phyloP scores from a whole-genome alignment of 2,329 filamentous ascomycete genomes.

The Hysterium pulicare region DNA sequence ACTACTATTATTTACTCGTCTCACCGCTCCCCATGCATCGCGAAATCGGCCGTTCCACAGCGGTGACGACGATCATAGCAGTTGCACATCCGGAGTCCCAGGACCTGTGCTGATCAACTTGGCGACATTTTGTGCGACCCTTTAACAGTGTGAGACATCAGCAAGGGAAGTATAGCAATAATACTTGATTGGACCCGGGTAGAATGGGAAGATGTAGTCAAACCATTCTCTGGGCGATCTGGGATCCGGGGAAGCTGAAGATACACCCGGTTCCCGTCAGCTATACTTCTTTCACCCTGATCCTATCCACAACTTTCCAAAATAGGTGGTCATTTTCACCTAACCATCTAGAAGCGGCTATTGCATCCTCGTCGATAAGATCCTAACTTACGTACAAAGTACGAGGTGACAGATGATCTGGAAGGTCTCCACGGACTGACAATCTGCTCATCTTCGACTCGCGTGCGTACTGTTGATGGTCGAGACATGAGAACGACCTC shows the following conservation, averaged over 20 bases:
- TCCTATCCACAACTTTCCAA: background rate
- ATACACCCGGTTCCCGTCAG: conserved; percentile 15
- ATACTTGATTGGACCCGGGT: conserved; percentile 8
- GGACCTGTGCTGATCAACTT: conserved; percentile 2
- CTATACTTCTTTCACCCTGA: background rate
- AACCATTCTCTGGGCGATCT: conserved; percentile 4
- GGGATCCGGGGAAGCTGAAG: conserved; percentile 18
- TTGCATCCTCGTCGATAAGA: background rate
- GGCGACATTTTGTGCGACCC: background rate
- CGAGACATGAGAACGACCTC: conserved; percentile 2
- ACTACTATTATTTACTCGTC: background rate
- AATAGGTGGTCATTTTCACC: background rate
- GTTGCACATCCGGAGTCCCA: conserved; percentile 4
- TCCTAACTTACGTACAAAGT: background rate
- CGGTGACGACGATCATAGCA: background rate
- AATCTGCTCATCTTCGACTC: background rate
- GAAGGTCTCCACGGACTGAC: background rate
- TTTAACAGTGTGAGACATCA: background rate
- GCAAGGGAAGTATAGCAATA: conserved; percentile 8
- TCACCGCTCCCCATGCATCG: conserved; percentile 3
- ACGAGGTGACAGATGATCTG: background rate
- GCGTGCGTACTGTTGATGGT: background rate
- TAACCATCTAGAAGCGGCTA: background rate
- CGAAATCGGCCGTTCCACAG: background rate
- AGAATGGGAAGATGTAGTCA: background rate